Base-by-base conservation (phyloP, 2,329 filamentous ascomycete species). In the Penicillium griseofulvum region DNA sequence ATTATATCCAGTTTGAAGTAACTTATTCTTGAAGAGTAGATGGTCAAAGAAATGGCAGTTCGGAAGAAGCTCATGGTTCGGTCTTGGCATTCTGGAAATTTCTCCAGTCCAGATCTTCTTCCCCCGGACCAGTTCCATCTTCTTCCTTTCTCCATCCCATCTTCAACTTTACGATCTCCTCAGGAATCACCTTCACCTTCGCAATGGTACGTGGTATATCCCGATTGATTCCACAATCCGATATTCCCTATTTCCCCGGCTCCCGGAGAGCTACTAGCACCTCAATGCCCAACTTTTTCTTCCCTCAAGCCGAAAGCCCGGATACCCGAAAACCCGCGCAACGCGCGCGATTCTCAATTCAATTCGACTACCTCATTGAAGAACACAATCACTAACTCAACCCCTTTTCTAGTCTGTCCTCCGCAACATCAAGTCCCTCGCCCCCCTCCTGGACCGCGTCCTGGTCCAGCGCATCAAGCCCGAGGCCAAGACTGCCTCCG, bases 401-500 rank as follows among this genome's bases (percentile, higher is more conserved):
- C 3, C 7, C 14, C 16, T 37, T 37, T 24, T 51, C n/a, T 54
- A 72, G 68, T 72, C 71, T 70, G 84, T 92, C 65, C 85, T 97
- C 81, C 94, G 93, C 78, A 95, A 89, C 76, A 92, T 99, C 86
- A 94, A 93, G 80, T 87, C 87, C 71, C 92, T 99, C 70, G 89
- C 88, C 57, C 94, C 94, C 61, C 92, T 99, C 67, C 87, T 99
- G 78, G 94, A 99, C 86, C 93, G 94, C 70, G 91, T 99, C 68
- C 88, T 99, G 63, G 91, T 99, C 67, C 94, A 99, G 87, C 91
- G 94, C 79, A 80, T 97, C 81, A 97, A 97, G 83, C 90, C 93
- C 71, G 93, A 97, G 80, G 78, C 91, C 74, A 97, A 97, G 85
- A 99, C 94, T 47, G 91, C 94, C 68, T 87, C 87, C 71, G 94